Base-by-base conservation (phyloP, 441 rosid genomes). In the Sinapis alba region DNA sequence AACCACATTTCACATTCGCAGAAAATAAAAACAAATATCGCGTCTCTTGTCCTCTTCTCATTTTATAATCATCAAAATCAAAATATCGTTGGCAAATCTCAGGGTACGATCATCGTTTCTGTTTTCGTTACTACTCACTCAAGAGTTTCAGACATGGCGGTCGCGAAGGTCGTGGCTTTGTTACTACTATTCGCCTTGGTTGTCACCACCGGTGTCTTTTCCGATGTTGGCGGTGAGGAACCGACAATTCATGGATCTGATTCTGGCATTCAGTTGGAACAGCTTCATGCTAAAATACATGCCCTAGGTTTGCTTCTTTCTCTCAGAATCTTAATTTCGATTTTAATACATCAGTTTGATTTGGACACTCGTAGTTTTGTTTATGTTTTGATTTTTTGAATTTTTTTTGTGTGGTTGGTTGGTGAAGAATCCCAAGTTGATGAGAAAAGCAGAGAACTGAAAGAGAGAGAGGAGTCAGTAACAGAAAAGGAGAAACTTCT, bases 221-320 rank as follows among this genome's bases (percentile, higher is more conserved):
- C 93, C 19, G 93, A 90, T 73, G 84, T 53, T 28, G 83, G 36
- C n/a, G 84, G 72, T 11, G 81, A 58, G 5, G 80, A 70, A 16
- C 9, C 23, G 9, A 69, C 34, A 6, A 15, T 11, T 68, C 82
- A 6, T 68, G 85, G 79, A 78, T 83, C 90, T 6, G 81, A 82
- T 58, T 71, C 83, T 71, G 83, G 78, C 82, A 78, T 78, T 74
- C 82, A 91, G 64, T 80, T 93, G 51, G 91, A 87, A 67, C 85
- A 82, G 53, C 89, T 89, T 69, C 82, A 85, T 71, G 72, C 93
- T 54, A 90, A 82, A 87, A 93, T 96, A 81, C 87, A 24, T 62
- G 41, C 81, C 50, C 92, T 96, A 27, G 97, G 99, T 96, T 65
- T 43, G 36, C n/a, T 26, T 61, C 65, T 60, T 60, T 6, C 19